Evolutionary conservation across 441 rosid species (phyloP).

Genomic region (Jatropha multifida): DNA sequence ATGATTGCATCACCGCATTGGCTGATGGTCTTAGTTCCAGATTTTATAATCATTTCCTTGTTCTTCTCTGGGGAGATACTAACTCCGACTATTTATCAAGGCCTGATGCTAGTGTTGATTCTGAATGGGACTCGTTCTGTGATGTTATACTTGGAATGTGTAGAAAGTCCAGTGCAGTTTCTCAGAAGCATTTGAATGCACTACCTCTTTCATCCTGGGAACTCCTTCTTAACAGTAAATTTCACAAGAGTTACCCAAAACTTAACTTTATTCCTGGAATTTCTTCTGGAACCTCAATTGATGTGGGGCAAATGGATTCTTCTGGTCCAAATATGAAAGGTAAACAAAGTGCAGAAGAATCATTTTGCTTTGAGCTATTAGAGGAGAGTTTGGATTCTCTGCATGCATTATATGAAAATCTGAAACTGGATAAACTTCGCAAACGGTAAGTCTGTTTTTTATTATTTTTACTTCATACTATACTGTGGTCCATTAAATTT

Average conservation of each 20-base stretch:
- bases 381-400: slow-evolving; percentile 68
- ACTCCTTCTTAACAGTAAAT: slow-evolving; percentile 78
- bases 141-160: slow-evolving; percentile 63
- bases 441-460: slow-evolving; percentile 54
- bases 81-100: slow-evolving; percentile 45
- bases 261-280: slow-evolving; percentile 38
- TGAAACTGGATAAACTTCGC: slow-evolving; percentile 94
- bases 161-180: slow-evolving; percentile 42
- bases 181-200: slow-evolving; percentile 37
- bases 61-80: slow-evolving; percentile 83
- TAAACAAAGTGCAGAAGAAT: slow-evolving; percentile 37
- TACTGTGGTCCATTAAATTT: background rate
- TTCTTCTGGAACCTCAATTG: slow-evolving; percentile 37
- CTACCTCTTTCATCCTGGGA: slow-evolving; percentile 72
- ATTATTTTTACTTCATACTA: background rate
- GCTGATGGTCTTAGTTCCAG: slow-evolving; percentile 81
- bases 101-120: slow-evolving; percentile 52
- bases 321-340: slow-evolving; percentile 36
- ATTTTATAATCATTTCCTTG: slow-evolving; percentile 73
- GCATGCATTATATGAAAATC: slow-evolving; percentile 94
- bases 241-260: slow-evolving; percentile 69
- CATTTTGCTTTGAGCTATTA: slow-evolving; percentile 57
- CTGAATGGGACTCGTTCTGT: slow-evolving; percentile 83
- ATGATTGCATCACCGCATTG: slow-evolving; percentile 88
- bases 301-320: slow-evolving; percentile 33